Base-by-base conservation (phyloP, 2,329 filamentous ascomycete species). In the Plectosphaerella plurivora region DNA sequence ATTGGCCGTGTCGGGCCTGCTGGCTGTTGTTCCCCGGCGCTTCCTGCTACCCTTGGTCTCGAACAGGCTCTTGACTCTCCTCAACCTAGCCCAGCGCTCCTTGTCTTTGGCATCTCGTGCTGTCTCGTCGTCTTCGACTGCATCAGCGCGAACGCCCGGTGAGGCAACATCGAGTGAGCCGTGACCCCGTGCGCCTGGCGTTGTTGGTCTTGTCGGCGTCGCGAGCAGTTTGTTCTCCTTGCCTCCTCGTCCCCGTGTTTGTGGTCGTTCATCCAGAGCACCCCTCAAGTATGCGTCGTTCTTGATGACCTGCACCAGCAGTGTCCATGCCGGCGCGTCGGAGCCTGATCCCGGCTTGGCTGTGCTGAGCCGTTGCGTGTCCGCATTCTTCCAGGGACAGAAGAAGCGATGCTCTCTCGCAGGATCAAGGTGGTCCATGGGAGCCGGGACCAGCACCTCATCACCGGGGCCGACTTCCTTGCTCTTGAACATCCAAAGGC, bases 401-500 rank as follows among this genome's bases (percentile, higher is more conserved):
- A 92, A 94, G 62, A 90, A 88, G 55, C 90, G 83, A 67, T 94
- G 89, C 65, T 92, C 87, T 5, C 78, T 77, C 2, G 86, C 70
- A 5, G 84, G 83, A 62, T 93, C 85, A 2, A 94, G 76, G 52
- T 81, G 75, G 58, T 82, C 79, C 77, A 88, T 86, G 1, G 81
- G 79, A 3, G 84, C 80, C 1, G 80, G 78, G 5, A 80, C 75
- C 11, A 86, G 68, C 10, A 84, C 71, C 36, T 77, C 69, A 0
- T 76, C 77, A 15, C 72, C 68, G 1, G 74, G 72, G 53, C 82
- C 78, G 28, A 87, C 79, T 61, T 83, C 81, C 68, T 86, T 91
- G 67, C 85, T 86, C 63, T 85, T 88, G 67, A 96, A 97, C 75
- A 99, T 87, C 94, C 94, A 99, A 2, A 99, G 77, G 0, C 94